Percentiles rank a stretch among this genome's conserved stretches.
Conservation (phyloP, 768 basidiomycete species). For the Trametes cingulata region DNA sequence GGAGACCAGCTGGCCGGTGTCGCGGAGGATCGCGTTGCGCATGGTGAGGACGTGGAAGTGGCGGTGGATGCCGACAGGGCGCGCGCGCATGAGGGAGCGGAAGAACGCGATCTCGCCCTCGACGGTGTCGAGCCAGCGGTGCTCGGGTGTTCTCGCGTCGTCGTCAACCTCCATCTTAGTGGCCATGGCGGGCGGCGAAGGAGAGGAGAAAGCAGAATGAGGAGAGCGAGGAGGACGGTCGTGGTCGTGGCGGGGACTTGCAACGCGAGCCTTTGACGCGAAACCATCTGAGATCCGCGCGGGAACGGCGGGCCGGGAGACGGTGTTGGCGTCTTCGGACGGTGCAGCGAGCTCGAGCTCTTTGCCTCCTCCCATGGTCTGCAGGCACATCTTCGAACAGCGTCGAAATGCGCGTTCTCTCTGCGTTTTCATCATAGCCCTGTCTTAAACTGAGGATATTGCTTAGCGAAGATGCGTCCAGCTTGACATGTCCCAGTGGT, state of each 20-base stretch:
- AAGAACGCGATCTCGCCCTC: constrained; percentile 88
- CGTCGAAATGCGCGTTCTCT: too few relatives aligned
- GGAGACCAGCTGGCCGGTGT: constrained; percentile 62
- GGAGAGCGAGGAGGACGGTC: neutral
- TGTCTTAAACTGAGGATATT: too few relatives aligned
- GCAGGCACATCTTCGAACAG: too few relatives aligned
- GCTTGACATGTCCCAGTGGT: too few relatives aligned
- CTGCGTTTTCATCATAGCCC: too few relatives aligned
- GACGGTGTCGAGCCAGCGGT: constrained; percentile 62
- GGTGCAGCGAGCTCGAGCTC: too few relatives aligned
- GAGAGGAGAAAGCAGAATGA: neutral
- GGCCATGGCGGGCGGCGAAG: neutral
- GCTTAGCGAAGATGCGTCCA: too few relatives aligned
- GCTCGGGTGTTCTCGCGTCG: neutral
- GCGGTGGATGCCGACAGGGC: constrained; percentile 81
- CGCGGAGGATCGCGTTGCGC: constrained; percentile 66
- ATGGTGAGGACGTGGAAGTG: constrained; percentile 82
- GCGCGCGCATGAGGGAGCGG: constrained; percentile 74
- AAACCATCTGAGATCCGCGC: too few relatives aligned
- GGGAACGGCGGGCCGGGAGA: too few relatives aligned
- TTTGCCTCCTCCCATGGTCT: too few relatives aligned
- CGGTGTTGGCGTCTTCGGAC: too few relatives aligned
- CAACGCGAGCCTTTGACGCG: neutral
- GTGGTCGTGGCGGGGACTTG: neutral
- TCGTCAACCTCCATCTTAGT: constrained; percentile 23